These are phyloP conservation scores for Skeletonema costatum DNA, from an alignment of 108 stramenopile genomes.

Conservation along the genomic window DNA sequence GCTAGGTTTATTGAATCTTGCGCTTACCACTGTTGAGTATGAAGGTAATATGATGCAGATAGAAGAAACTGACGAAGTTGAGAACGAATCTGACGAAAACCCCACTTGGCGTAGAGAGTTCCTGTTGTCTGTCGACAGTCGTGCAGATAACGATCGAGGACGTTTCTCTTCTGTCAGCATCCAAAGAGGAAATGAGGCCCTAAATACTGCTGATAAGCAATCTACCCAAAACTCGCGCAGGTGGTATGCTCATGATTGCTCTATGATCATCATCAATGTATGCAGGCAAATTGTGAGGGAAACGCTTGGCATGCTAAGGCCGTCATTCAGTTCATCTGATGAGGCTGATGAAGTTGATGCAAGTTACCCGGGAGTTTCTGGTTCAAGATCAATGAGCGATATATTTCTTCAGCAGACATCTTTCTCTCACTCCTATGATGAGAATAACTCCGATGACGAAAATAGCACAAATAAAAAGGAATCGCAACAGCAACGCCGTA, in stretches of 20 bases:
- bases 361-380: conserved; percentile 19
- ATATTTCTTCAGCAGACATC: conserved; percentile 20
- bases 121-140: conserved; percentile 43
- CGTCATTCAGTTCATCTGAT: conserved; percentile 17
- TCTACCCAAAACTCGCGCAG: conserved; percentile 68
- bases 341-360: conserved; percentile 12
- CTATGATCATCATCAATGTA: conserved; percentile 74
- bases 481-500: conserved; percentile 5
- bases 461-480: conserved; percentile 11
- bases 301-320: conserved; percentile 58
- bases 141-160: conserved; percentile 22
- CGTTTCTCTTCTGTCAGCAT: conserved; percentile 3
- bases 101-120: conserved; percentile 72
- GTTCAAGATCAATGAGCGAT: conserved; percentile 30
- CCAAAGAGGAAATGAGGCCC: conserved; percentile 11
- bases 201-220: neutral
- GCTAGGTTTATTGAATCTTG: conserved; percentile 76
- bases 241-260: conserved; percentile 85
- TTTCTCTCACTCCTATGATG: conserved; percentile 16
- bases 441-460: conserved; percentile 9
- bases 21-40: conserved; percentile 80
- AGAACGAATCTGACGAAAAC: conserved; percentile 28
- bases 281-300: conserved; percentile 81
- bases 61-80: conserved; percentile 37
- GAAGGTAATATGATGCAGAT: conserved; percentile 65